Base-by-base conservation (phyloP, 2,329 filamentous ascomycete species). In the Aaosphaeria pasadenensis region DNA sequence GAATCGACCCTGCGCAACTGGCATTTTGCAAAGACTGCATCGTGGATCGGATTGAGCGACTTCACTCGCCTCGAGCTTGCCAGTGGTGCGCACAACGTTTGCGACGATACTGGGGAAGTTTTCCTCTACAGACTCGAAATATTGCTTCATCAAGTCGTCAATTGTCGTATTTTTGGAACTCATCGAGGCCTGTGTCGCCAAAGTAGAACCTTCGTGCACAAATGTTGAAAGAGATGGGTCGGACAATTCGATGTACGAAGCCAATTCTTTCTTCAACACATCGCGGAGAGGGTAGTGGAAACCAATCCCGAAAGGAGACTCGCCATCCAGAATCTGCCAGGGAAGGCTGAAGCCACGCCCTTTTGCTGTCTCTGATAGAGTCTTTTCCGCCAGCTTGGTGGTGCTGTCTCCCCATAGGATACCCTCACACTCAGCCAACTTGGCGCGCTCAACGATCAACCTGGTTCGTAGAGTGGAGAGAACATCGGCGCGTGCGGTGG, bases 71-170 rank as follows among this genome's bases (percentile, higher is more conserved):
- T 84, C 76, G 38, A 97, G 77, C 71, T 95, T 96, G 44, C 84
- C 86, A n/a, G 88, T 86, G 32, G 92, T 99, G 53, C 90, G 84
- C 5, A 96, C 92, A 7, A 99, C 94, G 66, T 99, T 99, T 31
- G 91, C 87, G 56, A 99, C 91, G 47, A 97, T 90, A 47, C 88
- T 89, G 3, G 91, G 89, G 63, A 95, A 96, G 50, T 87, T 87
- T 55, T 84, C 82, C 66, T 96, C 91, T 11, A 96, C 89, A 38
- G 84, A 86, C 56, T 84, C 82, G 62, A 99, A 96, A 69, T 96
- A 99, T 48, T 90, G 85, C 49, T 79, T 75, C 86, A 97, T 91
- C 46, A 99, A 81, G 57, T 91, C 87, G 64, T 96, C 91, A 60
- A 99, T 96, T 41, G 90, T 95, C 41, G 89, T 80, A 55, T 90